A percentile compares a stretch with the other conserved stretches of the same genome.
These are phyloP conservation scores for Trichopus zeylanicus DNA, from an alignment of 116 monocot genomes.

Conservation along the genomic window DNA sequence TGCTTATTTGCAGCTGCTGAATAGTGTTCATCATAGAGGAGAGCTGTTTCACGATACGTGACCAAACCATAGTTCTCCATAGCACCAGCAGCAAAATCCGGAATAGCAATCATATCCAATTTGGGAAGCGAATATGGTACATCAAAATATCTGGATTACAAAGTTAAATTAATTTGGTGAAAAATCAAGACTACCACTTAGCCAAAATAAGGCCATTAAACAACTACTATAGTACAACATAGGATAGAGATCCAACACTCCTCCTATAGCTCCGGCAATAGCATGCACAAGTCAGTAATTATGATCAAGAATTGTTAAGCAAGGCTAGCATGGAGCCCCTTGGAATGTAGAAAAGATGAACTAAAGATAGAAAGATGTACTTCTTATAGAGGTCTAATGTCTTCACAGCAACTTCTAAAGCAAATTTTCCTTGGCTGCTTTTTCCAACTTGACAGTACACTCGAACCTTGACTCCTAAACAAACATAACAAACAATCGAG, in stretches of 20 bases:
- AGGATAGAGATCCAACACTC: not conserved
- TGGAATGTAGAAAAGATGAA: not conserved
- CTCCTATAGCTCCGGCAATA: too few relatives aligned
- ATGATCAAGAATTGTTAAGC: not conserved
- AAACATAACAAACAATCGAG: slow-evolving; percentile 1
- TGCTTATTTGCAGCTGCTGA: slow-evolving; percentile 95
- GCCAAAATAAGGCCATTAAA: not conserved
- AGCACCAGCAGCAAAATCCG: slow-evolving; percentile 95
- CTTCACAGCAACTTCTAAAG: slow-evolving; percentile 91
- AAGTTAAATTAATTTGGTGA: slow-evolving; percentile 5
- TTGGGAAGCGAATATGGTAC: slow-evolving; percentile 90
- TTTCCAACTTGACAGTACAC: slow-evolving; percentile 93
- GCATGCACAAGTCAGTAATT: too few relatives aligned
- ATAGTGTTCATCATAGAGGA: slow-evolving; percentile 77
- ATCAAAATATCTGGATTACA: slow-evolving; percentile 68
- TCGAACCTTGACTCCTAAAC: slow-evolving; percentile 67
- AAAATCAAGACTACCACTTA: too few relatives aligned
- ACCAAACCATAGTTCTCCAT: slow-evolving; percentile 99
- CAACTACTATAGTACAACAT: not conserved
- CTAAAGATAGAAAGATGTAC: slow-evolving; percentile 17
- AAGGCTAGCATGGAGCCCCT: not conserved
- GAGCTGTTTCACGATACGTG: slow-evolving; percentile 87
- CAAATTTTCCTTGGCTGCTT: slow-evolving; percentile 86
- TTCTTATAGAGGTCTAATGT: slow-evolving; percentile 72
- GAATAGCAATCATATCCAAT: slow-evolving; percentile 97